A percentile compares a stretch with the other conserved stretches of the same genome.
phyloP scores from a whole-genome alignment of 2,329 filamentous ascomycete genomes.

The Neofusicoccum laricinum region DNA sequence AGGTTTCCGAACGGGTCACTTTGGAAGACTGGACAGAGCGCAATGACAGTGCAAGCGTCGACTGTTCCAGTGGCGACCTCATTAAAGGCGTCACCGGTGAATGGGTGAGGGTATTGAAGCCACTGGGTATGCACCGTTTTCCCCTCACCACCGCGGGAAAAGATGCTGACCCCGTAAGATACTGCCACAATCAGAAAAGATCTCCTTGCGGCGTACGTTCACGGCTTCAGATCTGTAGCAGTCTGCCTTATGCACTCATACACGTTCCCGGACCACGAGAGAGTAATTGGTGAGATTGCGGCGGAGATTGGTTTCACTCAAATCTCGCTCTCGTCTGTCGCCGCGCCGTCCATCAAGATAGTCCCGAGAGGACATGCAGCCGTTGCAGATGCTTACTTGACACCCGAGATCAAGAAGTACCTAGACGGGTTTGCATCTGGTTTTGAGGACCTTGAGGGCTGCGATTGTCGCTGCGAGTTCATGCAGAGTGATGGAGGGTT shows the following conservation, averaged over 20 bases:
- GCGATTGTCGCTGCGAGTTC: slow-evolving; percentile 31
- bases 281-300: slow-evolving; percentile 26
- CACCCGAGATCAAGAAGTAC: slow-evolving; percentile 24
- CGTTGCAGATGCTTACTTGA: slow-evolving; percentile 21
- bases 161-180: no score
- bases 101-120: slow-evolving; percentile 26
- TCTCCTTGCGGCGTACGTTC: slow-evolving; percentile 26
- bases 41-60: no score
- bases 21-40: slow-evolving; percentile 28
- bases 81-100: slow-evolving; percentile 28
- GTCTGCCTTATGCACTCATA: slow-evolving; percentile 35
- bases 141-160: no score
- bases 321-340: slow-evolving; percentile 23
- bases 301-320: slow-evolving; percentile 28
- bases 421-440: slow-evolving; percentile 24
- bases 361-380: slow-evolving; percentile 10
- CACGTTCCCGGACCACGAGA: slow-evolving; percentile 31
- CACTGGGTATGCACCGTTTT: slow-evolving; percentile 18
- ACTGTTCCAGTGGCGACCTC: slow-evolving; percentile 21
- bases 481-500: slow-evolving; percentile 35
- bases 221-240: slow-evolving; percentile 35
- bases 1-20: slow-evolving; percentile 27
- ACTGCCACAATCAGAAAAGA: not conserved
- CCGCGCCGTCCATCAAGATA: not conserved
- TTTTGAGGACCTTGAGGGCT: slow-evolving; percentile 28